Percentiles rank a stretch among this genome's conserved stretches.
Conservation (phyloP, 768 basidiomycete species). For the Panaeolus cyanescens region DNA sequence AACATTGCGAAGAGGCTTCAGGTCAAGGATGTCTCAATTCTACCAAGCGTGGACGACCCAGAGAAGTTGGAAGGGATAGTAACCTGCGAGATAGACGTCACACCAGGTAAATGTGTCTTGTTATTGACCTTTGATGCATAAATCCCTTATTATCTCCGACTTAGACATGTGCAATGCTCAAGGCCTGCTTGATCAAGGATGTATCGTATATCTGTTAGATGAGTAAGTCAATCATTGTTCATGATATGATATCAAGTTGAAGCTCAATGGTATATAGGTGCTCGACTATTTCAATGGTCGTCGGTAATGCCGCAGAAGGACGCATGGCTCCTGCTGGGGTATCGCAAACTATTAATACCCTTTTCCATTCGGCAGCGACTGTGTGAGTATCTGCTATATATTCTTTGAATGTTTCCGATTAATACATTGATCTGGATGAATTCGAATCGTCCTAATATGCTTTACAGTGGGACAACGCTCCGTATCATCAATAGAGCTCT, state of each 20-base stretch:
- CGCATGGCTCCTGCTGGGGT: constrained; percentile 32
- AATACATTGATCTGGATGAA: not conserved
- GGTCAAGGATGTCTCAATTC: constrained; percentile 42
- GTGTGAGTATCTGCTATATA: constrained; percentile 31
- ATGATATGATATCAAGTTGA: too few relatives aligned
- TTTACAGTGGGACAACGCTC: constrained; percentile 42
- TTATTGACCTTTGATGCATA: not conserved
- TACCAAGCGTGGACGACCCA: constrained; percentile 34
- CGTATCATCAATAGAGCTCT: constrained; percentile 41
- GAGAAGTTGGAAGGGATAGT: constrained; percentile 36
- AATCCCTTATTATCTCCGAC: not conserved
- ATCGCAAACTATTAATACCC: constrained; percentile 44
- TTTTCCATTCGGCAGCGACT: constrained; percentile 43
- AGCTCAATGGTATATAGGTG: constrained; percentile 28
- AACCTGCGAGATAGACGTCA: constrained; percentile 44
- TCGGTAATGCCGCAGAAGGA: constrained; percentile 34
- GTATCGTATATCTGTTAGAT: constrained; percentile 46
- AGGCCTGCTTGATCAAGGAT: constrained; percentile 44
- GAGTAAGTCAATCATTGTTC: constrained; percentile 35
- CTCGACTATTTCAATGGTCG: constrained; percentile 38
- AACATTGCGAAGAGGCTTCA: constrained; percentile 26
- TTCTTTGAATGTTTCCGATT: not conserved
- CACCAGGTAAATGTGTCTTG: constrained; percentile 35
- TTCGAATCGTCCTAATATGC: not conserved
- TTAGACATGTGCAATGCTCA: constrained; percentile 45